Base-by-base conservation (phyloP, 2,329 filamentous ascomycete genomes). In the Sporothrix schenckii region DNA sequence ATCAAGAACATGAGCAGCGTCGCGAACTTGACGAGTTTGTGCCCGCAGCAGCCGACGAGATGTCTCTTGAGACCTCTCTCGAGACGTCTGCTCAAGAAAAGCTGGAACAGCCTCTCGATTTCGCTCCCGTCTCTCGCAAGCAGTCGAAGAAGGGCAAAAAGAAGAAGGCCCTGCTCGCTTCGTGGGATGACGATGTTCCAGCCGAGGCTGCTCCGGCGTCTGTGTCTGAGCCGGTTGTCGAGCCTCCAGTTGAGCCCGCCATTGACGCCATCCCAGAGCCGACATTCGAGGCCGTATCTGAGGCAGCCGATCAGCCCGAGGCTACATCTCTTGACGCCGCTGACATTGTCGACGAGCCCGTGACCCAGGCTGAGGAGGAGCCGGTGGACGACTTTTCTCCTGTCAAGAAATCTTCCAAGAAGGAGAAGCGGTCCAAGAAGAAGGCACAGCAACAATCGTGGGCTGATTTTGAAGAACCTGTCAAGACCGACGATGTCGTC, bases 61-160 rank as follows among this genome's bases (percentile, higher is more conserved):
- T 39, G 21, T 11, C 58, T 47, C 47, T 39, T 13, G 16, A 44
- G 66, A 27, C 27, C 14, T 11, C 58, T 47, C 47, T 39, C 13
- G 16, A 44, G 66, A 27, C 27, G 27, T 27, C 49, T 34, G 16
- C 41, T n/a, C 39, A 69, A 6, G 54, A 39, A 24, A 16, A 21
- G 7, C 13, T 14, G 1, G 66, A 30, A 5, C 39, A 58, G 60
- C 19, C n/a, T 14, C 9, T 44, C 19, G 49, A 19, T 19, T 39
- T 52, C 10, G 54, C 44, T 1, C 34, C 67, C 3, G 49, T 21
- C 11, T n/a, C 66, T 39, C 10, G 56, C 13, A 72, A 70, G 24
- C 66, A 70, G 49, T 58, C 69, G 13, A 72, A 72, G 56, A 72
- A 70, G 30, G 66, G 66, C 27, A 67, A 61, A 11, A 54, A 66